A percentile compares a stretch with the other conserved stretches of the same genome.
phyloP scores from a whole-genome alignment of 208 protist genomes.

The Phytomonas sp. region DNA sequence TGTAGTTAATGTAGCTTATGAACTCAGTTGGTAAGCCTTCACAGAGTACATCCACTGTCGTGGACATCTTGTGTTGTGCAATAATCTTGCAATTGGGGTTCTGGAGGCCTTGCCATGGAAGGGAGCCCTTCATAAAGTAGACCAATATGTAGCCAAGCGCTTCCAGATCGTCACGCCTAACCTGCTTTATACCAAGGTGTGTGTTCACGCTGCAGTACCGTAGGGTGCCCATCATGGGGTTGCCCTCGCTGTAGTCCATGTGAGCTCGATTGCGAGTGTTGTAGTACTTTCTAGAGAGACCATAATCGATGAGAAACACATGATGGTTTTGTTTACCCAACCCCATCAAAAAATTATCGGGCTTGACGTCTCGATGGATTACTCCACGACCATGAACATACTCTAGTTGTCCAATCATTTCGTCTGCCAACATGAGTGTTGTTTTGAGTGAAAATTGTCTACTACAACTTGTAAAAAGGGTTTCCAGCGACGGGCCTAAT shows the following conservation, averaged over 20 bases:
- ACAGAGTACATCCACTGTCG: constrained; percentile 92
- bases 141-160: constrained; percentile 97
- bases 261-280: constrained; percentile 95
- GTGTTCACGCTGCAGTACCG: constrained; percentile 98
- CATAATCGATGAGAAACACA: constrained; percentile 98
- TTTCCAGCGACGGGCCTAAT: constrained; percentile 77
- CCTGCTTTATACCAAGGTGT: constrained; percentile 95
- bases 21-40: constrained; percentile 90
- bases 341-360: constrained; percentile 90
- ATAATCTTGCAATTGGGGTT: constrained; percentile 94
- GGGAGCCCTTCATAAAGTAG: constrained; percentile 96
- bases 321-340: constrained; percentile 65
- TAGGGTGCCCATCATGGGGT: constrained; percentile 98
- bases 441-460: constrained; percentile 81
- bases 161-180: constrained; percentile 96
- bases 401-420: constrained; percentile 76
- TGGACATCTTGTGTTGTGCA: constrained; percentile 92
- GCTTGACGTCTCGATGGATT: constrained; percentile 88
- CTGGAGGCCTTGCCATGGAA: constrained; percentile 97
- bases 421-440: constrained; percentile 81
- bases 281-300: constrained; percentile 97
- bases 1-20: constrained; percentile 95
- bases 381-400: constrained; percentile 83
- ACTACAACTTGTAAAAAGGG: constrained; percentile 73
- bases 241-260: constrained; percentile 98